phyloP scores from a whole-genome alignment of 331 rosid species.

The Arachis monticola region DNA sequence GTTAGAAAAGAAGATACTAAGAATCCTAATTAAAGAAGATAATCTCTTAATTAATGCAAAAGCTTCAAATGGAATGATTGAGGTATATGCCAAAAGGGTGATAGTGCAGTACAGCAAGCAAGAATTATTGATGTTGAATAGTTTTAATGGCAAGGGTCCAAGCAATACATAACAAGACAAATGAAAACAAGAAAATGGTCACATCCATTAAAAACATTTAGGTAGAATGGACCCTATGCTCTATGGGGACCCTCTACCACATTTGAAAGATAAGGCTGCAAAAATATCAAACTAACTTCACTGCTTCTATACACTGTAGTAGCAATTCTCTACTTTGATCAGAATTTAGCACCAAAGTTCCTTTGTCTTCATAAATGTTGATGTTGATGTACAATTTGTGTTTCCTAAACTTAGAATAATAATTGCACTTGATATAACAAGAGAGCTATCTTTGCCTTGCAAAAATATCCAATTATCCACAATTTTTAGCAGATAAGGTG shows the following conservation, averaged over 20 bases:
- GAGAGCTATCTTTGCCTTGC: neutral
- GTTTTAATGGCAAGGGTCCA: slow-evolving; percentile 24
- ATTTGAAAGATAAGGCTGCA: slow-evolving; percentile 1
- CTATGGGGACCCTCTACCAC: neutral
- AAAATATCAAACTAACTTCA: neutral
- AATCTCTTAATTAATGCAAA: neutral
- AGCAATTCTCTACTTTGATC: neutral
- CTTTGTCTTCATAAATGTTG: neutral
- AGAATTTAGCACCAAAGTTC: neutral
- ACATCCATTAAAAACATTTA: slow-evolving; percentile 13
- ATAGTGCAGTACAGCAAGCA: slow-evolving; percentile 18
- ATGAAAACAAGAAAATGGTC: slow-evolving; percentile 24
- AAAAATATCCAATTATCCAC: neutral
- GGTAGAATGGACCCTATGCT: slow-evolving; percentile 29
- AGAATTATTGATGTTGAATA: slow-evolving; percentile 22
- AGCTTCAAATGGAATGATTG: neutral
- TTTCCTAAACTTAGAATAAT: neutral
- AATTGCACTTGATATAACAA: neutral
- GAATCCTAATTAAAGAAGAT: neutral
- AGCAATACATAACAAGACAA: slow-evolving; percentile 10
- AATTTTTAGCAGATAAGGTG: neutral
- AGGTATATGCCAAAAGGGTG: slow-evolving; percentile 3
- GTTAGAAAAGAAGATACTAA: neutral
- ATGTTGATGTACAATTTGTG: neutral
- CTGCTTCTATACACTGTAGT: slow-evolving; percentile 20